A percentile compares a stretch with the other conserved stretches of the same genome.
These are phyloP conservation scores for Smallanthus sonchifolius DNA, from an alignment of 129 eudicot species.

Conservation along the genomic window DNA sequence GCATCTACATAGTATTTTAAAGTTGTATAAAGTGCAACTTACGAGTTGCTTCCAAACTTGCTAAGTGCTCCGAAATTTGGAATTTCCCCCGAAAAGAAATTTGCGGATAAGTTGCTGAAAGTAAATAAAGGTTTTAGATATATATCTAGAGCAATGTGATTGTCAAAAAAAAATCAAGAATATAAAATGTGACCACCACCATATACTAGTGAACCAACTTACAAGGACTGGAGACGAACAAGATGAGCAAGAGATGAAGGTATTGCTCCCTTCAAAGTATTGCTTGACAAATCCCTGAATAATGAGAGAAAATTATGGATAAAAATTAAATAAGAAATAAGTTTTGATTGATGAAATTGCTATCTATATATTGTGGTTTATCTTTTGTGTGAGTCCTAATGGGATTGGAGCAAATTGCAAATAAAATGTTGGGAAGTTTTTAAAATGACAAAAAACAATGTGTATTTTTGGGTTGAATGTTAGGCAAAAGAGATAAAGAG, in stretches of 20 bases:
- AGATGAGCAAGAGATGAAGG: constrained; percentile 94
- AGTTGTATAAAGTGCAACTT: constrained; percentile 26
- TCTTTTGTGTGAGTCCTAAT: background rate
- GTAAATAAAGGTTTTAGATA: background rate
- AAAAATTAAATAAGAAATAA: background rate
- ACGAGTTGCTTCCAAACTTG: constrained; percentile 73
- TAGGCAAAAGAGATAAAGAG: no score
- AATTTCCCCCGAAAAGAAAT: constrained; percentile 89
- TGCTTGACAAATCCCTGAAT: constrained; percentile 80
- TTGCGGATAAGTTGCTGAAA: constrained; percentile 74
- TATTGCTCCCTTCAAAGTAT: constrained; percentile 78
- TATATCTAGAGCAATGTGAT: background rate
- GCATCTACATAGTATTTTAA: background rate
- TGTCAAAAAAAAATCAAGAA: background rate
- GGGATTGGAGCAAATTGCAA: background rate
- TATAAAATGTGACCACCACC: background rate
- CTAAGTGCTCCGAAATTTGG: constrained; percentile 83
- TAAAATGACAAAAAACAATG: no score
- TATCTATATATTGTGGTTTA: background rate
- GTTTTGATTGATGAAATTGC: background rate
- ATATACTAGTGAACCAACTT: constrained; percentile 26
- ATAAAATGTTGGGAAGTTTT: background rate
- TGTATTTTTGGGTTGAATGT: no score
- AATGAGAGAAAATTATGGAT: background rate
- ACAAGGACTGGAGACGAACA: constrained; percentile 62